A percentile compares a stretch with the other conserved stretches of the same genome.
These are phyloP conservation scores for Lactarius quietus DNA, from an alignment of 768 basidiomycete genomes.

Conservation along the genomic window DNA sequence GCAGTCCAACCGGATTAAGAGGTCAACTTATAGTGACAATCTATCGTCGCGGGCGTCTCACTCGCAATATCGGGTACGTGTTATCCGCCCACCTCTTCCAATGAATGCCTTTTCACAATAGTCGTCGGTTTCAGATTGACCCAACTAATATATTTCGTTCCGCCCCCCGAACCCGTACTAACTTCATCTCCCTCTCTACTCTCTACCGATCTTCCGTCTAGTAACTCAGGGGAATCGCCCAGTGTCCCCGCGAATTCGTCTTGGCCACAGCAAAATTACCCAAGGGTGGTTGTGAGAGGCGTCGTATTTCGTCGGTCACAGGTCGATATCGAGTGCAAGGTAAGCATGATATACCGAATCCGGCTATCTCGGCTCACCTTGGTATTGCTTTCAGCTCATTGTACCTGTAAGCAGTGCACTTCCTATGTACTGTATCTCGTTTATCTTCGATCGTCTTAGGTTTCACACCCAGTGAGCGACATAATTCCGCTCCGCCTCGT, in stretches of 20 bases:
- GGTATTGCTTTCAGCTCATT: slow-evolving; percentile 1
- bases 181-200: not conserved
- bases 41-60: slow-evolving; percentile 10
- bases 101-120: not conserved
- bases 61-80: slow-evolving; percentile 15
- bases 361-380: not conserved
- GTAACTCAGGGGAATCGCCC: not conserved
- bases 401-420: slow-evolving; percentile 5
- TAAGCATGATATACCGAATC: not conserved
- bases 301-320: not conserved
- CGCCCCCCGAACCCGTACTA: not conserved
- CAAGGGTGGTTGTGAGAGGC: slow-evolving; percentile 11
- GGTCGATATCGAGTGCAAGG: slow-evolving; percentile 22
- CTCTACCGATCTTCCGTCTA: not conserved
- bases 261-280: slow-evolving; percentile 9
- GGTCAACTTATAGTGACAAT: slow-evolving; percentile 14
- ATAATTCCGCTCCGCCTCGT: slow-evolving; percentile 15
- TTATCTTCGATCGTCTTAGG: not conserved
- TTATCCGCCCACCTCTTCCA: not conserved
- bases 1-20: not conserved
- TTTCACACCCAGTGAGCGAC: slow-evolving; percentile 1
- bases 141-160: not conserved
- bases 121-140: not conserved
- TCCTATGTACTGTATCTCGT: not conserved
- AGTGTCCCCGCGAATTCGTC: not conserved